phyloP scores from a whole-genome alignment of 164 flowering plant genomes.

The Aristolochia fimbriata region DNA sequence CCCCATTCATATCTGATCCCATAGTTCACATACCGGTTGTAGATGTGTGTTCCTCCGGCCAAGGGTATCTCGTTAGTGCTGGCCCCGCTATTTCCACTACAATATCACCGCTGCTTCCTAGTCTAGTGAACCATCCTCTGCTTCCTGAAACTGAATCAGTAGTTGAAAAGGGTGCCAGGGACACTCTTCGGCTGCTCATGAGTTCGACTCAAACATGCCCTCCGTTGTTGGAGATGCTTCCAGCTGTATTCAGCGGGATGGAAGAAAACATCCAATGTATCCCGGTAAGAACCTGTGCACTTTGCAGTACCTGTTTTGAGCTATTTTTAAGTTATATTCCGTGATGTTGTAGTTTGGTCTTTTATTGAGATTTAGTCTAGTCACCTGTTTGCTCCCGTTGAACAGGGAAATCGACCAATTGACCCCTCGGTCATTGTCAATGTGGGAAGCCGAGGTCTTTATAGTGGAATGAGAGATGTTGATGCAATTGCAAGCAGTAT shows the following conservation, averaged over 20 bases:
- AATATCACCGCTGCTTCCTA: constrained; percentile 53
- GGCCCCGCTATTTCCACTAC: constrained; percentile 54
- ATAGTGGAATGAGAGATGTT: constrained; percentile 35
- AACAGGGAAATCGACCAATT: background rate
- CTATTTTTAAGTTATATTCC: background rate
- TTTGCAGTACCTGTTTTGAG: too few species aligned
- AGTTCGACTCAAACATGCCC: constrained; percentile 45
- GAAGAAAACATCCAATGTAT: constrained; percentile 3
- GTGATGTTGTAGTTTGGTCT: background rate
- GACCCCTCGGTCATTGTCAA: constrained; percentile 17
- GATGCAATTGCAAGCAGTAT: constrained; percentile 27
- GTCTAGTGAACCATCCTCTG: constrained; percentile 34
- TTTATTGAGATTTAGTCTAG: too few species aligned
- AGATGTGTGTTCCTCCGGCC: constrained; percentile 86
- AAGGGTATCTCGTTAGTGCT: constrained; percentile 85
- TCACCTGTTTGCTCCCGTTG: background rate
- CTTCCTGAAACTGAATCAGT: constrained; percentile 48
- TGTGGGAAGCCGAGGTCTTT: constrained; percentile 57
- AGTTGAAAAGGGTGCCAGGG: constrained; percentile 78
- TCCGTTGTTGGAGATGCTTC: constrained; percentile 36
- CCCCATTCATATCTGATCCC: constrained; percentile 79
- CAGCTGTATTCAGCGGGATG: constrained; percentile 21
- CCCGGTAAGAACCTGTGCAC: constrained; percentile 7
- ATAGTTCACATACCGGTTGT: constrained; percentile 89
- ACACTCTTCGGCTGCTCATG: constrained; percentile 72